These are phyloP conservation scores for Leucocoprinus birnbaumii DNA, from an alignment of 768 basidiomycete genomes.

Conservation along the genomic window DNA sequence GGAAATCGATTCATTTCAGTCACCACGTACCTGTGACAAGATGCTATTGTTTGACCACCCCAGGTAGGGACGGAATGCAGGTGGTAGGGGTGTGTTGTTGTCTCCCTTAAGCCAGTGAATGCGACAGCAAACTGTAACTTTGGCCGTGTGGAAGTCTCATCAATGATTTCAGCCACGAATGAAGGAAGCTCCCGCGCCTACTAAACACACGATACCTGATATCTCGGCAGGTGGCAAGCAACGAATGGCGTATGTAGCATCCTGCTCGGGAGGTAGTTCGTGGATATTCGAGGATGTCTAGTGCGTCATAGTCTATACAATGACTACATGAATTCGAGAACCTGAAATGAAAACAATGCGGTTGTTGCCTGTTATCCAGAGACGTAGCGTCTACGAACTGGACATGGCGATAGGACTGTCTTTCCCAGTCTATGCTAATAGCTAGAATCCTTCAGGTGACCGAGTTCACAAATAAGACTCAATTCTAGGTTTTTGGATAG, in stretches of 20 bases:
- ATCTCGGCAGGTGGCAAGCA: too few relatives aligned
- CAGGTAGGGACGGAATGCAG: not conserved
- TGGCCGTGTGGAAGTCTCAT: not conserved
- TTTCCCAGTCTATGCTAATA: too few relatives aligned
- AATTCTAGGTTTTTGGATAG: too few relatives aligned
- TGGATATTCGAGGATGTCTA: too few relatives aligned
- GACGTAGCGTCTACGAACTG: not conserved
- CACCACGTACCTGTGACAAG: not conserved
- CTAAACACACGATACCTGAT: too few relatives aligned
- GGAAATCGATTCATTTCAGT: not conserved
- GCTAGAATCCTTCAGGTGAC: too few relatives aligned
- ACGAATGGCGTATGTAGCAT: too few relatives aligned
- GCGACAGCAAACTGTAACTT: not conserved
- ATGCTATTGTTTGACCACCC: not conserved
- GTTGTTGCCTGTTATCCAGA: conserved; percentile 1
- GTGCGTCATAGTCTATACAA: conserved; percentile 3
- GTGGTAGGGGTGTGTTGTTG: not conserved
- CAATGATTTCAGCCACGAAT: too few relatives aligned
- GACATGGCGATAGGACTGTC: not conserved
- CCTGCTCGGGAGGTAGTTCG: too few relatives aligned
- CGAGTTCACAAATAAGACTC: too few relatives aligned
- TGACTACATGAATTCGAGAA: not conserved
- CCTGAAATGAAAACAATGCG: conserved; percentile 11
- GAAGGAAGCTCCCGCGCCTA: too few relatives aligned
- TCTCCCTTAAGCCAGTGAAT: not conserved